Base-by-base conservation (phyloP, 805 yeast genomes). In the Myxozyma melibiosi region DNA sequence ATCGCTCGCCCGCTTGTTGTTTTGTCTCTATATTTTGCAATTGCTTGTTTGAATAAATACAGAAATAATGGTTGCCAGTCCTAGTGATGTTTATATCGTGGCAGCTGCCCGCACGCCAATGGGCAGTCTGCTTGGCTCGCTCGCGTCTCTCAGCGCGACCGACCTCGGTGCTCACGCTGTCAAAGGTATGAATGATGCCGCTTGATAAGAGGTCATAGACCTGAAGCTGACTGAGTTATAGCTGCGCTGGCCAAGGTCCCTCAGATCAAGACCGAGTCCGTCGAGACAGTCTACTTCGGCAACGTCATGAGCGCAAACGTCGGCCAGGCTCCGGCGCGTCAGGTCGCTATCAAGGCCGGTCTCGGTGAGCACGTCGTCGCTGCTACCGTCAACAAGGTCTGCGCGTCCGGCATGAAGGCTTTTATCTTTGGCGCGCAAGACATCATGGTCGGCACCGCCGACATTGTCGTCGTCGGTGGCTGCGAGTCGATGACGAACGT, bases 311-410 rank as follows among this genome's bases (percentile, higher is more conserved):
- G 86, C 71, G 98, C 96, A 60, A 88, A 88, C 68, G 83, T 86
- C 57, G 98, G 98, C 58, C 98, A 91, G 76, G 91, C 94, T 51
- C 97, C 97, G 41, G 98, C 98, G 28, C 86, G 97, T 76, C 98
- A 91, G 77, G 97, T 91, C 45, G 96, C 94, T 16, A 69, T 90
- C 66, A 85, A 83, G 67, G 86, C 97, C 14, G 97, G 97, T 9
- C 78, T 91, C 55, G 85, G 90, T 43, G 84, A 85, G 63, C 77
- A 81, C 55, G 85, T 90, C 54, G 88, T 88, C 57, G 96, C 96
- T 55, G 82, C 96, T 51, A 88, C 97, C 38, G 79, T 91, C 66
- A 92, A 91, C 81, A 91, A 91, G 77, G 98, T 91, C 55, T 91
- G 98, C 80, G 96, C 98, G 33, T 86, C 96, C 14, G 97, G 96